Evolutionary conservation across 495 filamentous ascomycete genomes (phyloP).

Genomic region (Hypoxylon fragiforme): DNA sequence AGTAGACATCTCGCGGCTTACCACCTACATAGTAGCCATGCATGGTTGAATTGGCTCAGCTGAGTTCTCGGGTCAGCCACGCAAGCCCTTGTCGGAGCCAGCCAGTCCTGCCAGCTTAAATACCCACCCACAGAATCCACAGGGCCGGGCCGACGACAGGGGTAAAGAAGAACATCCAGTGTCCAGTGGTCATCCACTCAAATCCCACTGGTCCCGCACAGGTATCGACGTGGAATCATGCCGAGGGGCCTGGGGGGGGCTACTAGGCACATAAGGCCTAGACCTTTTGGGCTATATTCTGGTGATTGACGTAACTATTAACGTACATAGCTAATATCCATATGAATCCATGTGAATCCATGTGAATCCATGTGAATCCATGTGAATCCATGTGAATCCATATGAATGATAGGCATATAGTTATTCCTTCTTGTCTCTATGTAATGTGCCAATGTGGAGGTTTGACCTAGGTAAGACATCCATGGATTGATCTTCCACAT

Average conservation of each 20-base stretch:
- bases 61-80: conserved; percentile 21
- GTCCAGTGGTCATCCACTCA: too few species aligned
- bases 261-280: conserved; percentile 6
- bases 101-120: conserved; percentile 14
- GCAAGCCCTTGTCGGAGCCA: conserved; percentile 26
- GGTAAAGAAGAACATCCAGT: too few species aligned
- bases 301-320: neutral
- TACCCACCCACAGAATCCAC: neutral
- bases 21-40: too few species aligned
- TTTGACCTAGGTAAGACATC: too few species aligned
- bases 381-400: too few species aligned
- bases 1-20: too few species aligned
- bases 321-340: too few species aligned
- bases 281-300: neutral
- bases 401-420: too few species aligned
- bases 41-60: conserved; percentile 8
- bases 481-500: conserved; percentile 13
- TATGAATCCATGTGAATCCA: too few species aligned
- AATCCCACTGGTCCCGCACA: conserved; percentile 12
- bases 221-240: conserved; percentile 4
- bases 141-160: conserved; percentile 29
- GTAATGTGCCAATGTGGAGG: too few species aligned
- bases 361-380: too few species aligned
- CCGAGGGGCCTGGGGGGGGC: conserved; percentile 5
- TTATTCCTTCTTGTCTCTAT: too few species aligned